phyloP scores from a whole-genome alignment of 2,329 filamentous ascomycete genomes.

The Verticillium albo-atrum region DNA sequence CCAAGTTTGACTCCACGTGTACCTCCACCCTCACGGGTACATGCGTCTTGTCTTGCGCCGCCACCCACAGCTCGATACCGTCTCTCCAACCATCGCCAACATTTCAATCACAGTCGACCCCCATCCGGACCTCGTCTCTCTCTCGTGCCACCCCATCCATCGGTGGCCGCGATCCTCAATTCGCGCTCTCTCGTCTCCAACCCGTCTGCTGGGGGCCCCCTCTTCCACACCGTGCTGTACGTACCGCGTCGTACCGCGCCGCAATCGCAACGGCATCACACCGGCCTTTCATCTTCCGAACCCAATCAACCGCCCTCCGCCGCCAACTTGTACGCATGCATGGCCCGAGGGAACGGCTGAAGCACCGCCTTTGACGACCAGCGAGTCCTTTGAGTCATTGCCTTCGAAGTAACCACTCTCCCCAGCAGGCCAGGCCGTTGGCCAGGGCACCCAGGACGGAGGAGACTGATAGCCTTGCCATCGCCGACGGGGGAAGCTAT shows the following conservation, averaged over 20 bases:
- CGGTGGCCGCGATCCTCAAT: conserved; percentile 5
- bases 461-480: not conserved
- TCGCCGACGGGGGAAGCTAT: not conserved
- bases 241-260: not conserved
- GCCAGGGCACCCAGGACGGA: not conserved
- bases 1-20: conserved; percentile 8
- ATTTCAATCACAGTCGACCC: conserved; percentile 7
- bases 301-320: conserved; percentile 5
- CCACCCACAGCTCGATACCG: conserved; percentile 9
- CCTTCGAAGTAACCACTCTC: not conserved
- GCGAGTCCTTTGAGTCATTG: not conserved
- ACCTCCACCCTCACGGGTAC: conserved; percentile 1
- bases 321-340: not conserved
- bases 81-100: conserved; percentile 5
- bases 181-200: conserved; percentile 3
- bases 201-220: not conserved
- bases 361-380: not conserved
- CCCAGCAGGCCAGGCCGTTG: not conserved
- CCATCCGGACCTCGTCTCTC: conserved; percentile 5
- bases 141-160: conserved; percentile 6
- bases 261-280: conserved; percentile 5
- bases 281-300: conserved; percentile 4
- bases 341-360: not conserved
- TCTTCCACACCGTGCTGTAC: not conserved
- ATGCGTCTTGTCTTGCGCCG: conserved; percentile 9